phyloP scores from a whole-genome alignment of 2,329 filamentous ascomycete genomes.

The Aspergillus ustus region DNA sequence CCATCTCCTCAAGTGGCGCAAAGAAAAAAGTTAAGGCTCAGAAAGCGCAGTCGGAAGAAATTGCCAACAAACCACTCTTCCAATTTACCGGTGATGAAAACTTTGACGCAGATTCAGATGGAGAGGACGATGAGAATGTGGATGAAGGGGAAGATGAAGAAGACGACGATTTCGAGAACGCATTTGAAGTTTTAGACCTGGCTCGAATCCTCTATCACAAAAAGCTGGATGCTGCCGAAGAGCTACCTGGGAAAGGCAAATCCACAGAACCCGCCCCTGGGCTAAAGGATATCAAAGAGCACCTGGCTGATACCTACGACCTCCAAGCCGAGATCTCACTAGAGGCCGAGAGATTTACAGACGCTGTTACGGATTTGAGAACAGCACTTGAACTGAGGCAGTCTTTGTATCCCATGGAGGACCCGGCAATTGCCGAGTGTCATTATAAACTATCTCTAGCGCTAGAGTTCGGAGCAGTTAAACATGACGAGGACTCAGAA shows the following conservation, averaged over 20 bases:
- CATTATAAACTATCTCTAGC: slow-evolving; percentile 96
- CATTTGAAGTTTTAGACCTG: slow-evolving; percentile 67
- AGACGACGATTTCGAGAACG: slow-evolving; percentile 67
- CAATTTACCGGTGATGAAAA: slow-evolving; percentile 95
- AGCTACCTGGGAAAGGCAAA: slow-evolving; percentile 55
- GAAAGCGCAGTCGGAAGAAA: slow-evolving; percentile 18
- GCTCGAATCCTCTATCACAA: slow-evolving; percentile 63
- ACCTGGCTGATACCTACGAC: slow-evolving; percentile 90
- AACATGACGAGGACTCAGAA: slow-evolving; percentile 42
- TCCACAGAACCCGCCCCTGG: slow-evolving; percentile 46
- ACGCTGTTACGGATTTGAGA: slow-evolving; percentile 83
- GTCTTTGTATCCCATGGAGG: slow-evolving; percentile 77
- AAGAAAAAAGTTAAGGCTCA: slow-evolving; percentile 23
- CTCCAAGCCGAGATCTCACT: slow-evolving; percentile 95
- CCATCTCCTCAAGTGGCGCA: slow-evolving; percentile 29
- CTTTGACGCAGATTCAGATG: slow-evolving; percentile 74
- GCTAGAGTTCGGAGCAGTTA: slow-evolving; percentile 88
- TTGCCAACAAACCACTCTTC: slow-evolving; percentile 69
- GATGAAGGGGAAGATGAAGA: slow-evolving; percentile 60
- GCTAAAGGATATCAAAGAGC: slow-evolving; percentile 72
- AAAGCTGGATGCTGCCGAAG: slow-evolving; percentile 57
- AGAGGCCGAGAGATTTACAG: slow-evolving; percentile 89
- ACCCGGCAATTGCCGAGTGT: slow-evolving; percentile 86
- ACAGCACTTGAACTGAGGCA: slow-evolving; percentile 78
- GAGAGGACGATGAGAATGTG: slow-evolving; percentile 47